Percentiles rank a stretch among this genome's conserved stretches.
Conservation (phyloP, 257 asterid species). For the Nicotiana otophora region DNA sequence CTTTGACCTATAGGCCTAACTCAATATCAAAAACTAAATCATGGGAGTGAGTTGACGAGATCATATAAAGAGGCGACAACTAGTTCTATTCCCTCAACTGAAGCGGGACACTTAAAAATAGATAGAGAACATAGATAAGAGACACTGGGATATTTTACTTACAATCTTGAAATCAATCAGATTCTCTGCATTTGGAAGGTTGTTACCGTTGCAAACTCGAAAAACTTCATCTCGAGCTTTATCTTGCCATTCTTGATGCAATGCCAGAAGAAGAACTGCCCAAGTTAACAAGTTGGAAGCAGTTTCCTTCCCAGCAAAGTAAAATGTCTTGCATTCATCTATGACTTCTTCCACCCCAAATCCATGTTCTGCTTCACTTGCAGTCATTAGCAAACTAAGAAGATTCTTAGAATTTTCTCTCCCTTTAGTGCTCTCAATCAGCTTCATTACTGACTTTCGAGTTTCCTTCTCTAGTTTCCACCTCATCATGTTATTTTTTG, state of each 20-base stretch:
- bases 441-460: constrained; percentile 22
- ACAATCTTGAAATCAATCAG: constrained; percentile 28
- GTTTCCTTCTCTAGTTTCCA: constrained; percentile 36
- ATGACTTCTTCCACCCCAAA: constrained; percentile 44
- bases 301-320: constrained; percentile 76
- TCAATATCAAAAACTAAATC: no score
- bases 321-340: constrained; percentile 71
- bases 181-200: constrained; percentile 28
- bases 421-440: constrained; percentile 18
- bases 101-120: no score
- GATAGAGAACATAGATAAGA: not conserved
- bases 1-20: no score
- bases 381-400: constrained; percentile 23
- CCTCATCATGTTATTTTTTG: constrained; percentile 33
- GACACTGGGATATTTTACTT: not conserved
- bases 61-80: no score
- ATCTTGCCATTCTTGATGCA: constrained; percentile 63
- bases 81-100: no score
- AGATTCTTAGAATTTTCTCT: constrained; percentile 24
- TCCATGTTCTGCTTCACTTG: constrained; percentile 44
- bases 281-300: constrained; percentile 65
- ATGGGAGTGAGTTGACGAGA: no score
- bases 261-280: constrained; percentile 59
- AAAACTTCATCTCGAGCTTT: constrained; percentile 57
- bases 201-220: constrained; percentile 18